Conservation (phyloP, 2,329 filamentous ascomycete genomes). For the Phyllosticta citribraziliensis region DNA sequence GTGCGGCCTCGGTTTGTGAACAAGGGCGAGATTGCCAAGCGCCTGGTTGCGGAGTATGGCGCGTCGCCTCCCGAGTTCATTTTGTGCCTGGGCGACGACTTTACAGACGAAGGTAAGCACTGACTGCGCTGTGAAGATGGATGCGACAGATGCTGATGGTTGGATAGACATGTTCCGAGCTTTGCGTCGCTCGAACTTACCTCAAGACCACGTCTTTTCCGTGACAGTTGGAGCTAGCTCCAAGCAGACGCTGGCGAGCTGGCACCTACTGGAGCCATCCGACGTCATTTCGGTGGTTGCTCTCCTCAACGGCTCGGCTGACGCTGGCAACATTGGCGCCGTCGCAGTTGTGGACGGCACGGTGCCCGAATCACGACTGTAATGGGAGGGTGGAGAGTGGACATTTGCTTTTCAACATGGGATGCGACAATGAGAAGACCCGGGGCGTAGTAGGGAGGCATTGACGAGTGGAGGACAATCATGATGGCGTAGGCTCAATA, state of each 20-base stretch:
- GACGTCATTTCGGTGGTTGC: slow-evolving; percentile 67
- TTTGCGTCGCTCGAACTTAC: slow-evolving; percentile 49
- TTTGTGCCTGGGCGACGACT: slow-evolving; percentile 87
- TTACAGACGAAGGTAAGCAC: slow-evolving; percentile 81
- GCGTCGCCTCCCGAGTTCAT: slow-evolving; percentile 67
- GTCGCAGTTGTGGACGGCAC: slow-evolving; percentile 31
- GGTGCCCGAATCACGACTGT: slow-evolving; percentile 21
- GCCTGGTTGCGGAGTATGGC: slow-evolving; percentile 65
- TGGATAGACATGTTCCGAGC: slow-evolving; percentile 69
- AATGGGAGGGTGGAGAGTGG: not conserved
- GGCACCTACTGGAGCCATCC: slow-evolving; percentile 78
- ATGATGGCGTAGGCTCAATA: not conserved
- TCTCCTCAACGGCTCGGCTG: slow-evolving; percentile 42
- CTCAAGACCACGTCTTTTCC: slow-evolving; percentile 65
- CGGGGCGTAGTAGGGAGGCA: not conserved
- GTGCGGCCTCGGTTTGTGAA: slow-evolving; percentile 96
- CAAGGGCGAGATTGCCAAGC: slow-evolving; percentile 90
- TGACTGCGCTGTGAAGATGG: not conserved
- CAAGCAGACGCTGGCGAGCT: slow-evolving; percentile 82
- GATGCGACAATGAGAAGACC: not conserved
- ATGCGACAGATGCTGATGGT: not conserved
- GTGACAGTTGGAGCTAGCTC: slow-evolving; percentile 86
- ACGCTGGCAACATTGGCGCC: slow-evolving; percentile 31
- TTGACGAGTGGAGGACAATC: not conserved
- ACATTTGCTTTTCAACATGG: not conserved